Evolutionary conservation across 805 yeast genomes (phyloP).

Genomic region (Wickerhamiella domercqiae): DNA sequence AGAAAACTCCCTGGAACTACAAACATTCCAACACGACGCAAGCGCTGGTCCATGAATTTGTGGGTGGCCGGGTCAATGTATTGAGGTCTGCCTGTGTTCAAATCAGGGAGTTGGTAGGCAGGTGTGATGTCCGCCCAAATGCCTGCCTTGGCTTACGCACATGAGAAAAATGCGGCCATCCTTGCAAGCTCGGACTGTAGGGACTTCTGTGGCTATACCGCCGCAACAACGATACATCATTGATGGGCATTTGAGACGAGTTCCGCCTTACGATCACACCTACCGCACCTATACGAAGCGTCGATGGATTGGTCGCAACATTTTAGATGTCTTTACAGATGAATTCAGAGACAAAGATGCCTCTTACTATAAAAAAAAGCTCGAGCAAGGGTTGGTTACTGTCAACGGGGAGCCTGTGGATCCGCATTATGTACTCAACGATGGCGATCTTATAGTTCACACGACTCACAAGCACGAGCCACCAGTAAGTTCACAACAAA

Average conservation of each 20-base stretch:
- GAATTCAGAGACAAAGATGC: slow-evolving; percentile 75
- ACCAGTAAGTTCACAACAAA: slow-evolving; percentile 44
- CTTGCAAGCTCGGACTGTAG: no score
- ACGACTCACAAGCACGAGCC: slow-evolving; percentile 84
- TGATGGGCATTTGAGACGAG: slow-evolving; percentile 40
- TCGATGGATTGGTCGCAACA: slow-evolving; percentile 77
- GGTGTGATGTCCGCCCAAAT: no score
- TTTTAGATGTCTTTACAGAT: slow-evolving; percentile 62
- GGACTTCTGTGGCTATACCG: slow-evolving; percentile 15
- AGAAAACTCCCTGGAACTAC: not conserved
- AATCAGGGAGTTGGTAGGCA: no score
- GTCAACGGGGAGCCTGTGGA: slow-evolving; percentile 53
- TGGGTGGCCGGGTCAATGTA: no score
- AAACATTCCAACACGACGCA: no score
- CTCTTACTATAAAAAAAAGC: slow-evolving; percentile 49
- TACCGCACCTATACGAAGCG: slow-evolving; percentile 81
- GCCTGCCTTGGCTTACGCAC: no score
- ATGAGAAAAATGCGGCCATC: no score
- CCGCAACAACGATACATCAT: slow-evolving; percentile 23
- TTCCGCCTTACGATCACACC: slow-evolving; percentile 76
- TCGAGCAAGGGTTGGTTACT: slow-evolving; percentile 59
- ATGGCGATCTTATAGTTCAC: slow-evolving; percentile 76
- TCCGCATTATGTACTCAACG: slow-evolving; percentile 48
- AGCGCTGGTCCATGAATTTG: no score
- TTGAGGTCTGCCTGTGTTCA: no score